Evolutionary conservation across 1,139 yeast genomes (phyloP).

Genomic region (Pichia sp.): DNA sequence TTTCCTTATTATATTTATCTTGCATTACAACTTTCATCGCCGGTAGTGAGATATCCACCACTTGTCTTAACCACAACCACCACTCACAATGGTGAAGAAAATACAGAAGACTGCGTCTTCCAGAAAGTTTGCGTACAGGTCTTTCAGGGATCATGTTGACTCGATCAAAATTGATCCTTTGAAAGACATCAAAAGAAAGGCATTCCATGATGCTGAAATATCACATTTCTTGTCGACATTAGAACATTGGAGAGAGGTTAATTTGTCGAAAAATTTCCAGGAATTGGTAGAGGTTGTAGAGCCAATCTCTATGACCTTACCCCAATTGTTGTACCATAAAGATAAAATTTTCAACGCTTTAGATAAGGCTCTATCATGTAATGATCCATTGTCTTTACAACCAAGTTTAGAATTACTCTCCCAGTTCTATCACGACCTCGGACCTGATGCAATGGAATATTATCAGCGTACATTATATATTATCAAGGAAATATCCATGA

Average conservation of each 20-base stretch:
- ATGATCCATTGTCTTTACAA: slow-evolving; percentile 71
- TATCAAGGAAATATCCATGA: slow-evolving; percentile 49
- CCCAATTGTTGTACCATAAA: slow-evolving; percentile 76
- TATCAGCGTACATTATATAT: slow-evolving; percentile 51
- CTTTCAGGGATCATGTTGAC: slow-evolving; percentile 82
- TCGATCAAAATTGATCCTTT: slow-evolving; percentile 81
- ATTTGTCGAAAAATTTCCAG: slow-evolving; percentile 68
- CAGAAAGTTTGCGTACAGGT: slow-evolving; percentile 60
- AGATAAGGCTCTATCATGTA: slow-evolving; percentile 37
- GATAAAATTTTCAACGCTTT: slow-evolving; percentile 53
- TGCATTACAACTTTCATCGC: neutral
- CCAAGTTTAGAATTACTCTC: slow-evolving; percentile 77
- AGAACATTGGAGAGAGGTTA: slow-evolving; percentile 85
- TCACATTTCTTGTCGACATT: slow-evolving; percentile 78
- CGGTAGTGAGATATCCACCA: neutral
- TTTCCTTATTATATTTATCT: neutral
- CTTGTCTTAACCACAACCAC: neutral
- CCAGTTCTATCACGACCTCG: slow-evolving; percentile 88
- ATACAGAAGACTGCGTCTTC: slow-evolving; percentile 48
- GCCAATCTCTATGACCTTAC: slow-evolving; percentile 60
- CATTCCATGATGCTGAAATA: slow-evolving; percentile 54
- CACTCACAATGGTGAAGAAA: slow-evolving; percentile 30
- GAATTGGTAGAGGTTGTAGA: slow-evolving; percentile 57
- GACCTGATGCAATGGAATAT: slow-evolving; percentile 79
- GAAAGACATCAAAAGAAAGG: slow-evolving; percentile 56